Percentiles rank a stretch among this genome's conserved stretches.
phyloP scores from a whole-genome alignment of 495 filamentous ascomycete species.

The Beverwykella pulmonaria region DNA sequence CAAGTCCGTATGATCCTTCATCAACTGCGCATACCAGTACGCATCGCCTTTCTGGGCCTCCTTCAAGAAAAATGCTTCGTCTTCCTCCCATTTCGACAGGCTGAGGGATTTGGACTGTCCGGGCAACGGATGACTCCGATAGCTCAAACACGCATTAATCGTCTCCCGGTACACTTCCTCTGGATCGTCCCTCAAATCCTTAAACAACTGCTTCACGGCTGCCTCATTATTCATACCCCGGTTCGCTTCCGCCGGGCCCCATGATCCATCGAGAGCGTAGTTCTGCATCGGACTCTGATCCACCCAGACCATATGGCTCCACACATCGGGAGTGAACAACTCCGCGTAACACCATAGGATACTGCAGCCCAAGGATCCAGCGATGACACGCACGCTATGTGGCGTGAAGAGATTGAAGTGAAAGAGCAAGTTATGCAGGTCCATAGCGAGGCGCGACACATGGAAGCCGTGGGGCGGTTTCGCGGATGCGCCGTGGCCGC shows the following conservation, averaged over 20 bases:
- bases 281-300: conserved; percentile 3
- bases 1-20: background rate
- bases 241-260: background rate
- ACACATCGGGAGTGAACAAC: background rate
- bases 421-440: background rate
- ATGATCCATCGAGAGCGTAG: background rate
- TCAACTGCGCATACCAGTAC: background rate
- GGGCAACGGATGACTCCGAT: background rate
- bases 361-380: background rate
- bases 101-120: background rate
- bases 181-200: background rate
- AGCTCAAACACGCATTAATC: background rate
- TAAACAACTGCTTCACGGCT: background rate
- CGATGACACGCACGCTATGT: background rate
- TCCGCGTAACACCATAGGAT: conserved; percentile 1
- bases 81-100: background rate
- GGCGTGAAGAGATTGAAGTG: background rate
- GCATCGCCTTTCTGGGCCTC: background rate
- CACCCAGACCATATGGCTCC: background rate
- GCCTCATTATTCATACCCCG: background rate
- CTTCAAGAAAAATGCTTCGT: background rate
- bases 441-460: background rate
- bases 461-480: background rate
- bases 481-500: background rate
- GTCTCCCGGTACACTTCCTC: background rate